Base-by-base conservation (phyloP, 768 basidiomycete species). In the Gelatoporia subvermispora region DNA sequence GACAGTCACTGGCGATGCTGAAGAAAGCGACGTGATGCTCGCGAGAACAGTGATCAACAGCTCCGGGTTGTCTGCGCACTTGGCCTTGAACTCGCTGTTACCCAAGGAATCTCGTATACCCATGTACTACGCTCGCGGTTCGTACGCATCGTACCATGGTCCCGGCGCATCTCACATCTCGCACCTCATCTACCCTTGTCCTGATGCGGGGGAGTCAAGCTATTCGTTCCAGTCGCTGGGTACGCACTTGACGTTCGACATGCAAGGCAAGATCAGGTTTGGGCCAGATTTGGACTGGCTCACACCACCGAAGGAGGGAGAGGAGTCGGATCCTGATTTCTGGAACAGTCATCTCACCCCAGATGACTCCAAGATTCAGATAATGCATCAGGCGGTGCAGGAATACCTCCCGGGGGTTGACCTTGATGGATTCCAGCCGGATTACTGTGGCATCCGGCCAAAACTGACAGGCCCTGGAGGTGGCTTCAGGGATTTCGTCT, bases 221-320 rank as follows among this genome's bases (percentile, higher is more conserved):
- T 76, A 85, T 44, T 53, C 80, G 7, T 88, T 95, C 61, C 84
- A 89, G 51, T 88, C 88, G 3, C 74, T 97, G 7, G 95, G 96
- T 3, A 94, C 93, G 10, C 96, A 97, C 68, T 72, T 97, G 21
- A 93, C 92, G 22, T 68, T 97, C 37, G 91, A 93, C 64, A 61
- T 98, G 52, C 77, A 85, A 41, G 88, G 89, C 0, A 85, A 87
- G 52, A 77, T 97, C 45, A 79, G 82, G 24, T 98, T 98, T 65
- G 95, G 95, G 0, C 95, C 95, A 4, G 92, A 97, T 60, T 74
- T 96, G 15, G 86, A 96, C 62, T 91, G 89, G 87, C 73, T 96
- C 56, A 71, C 76, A 2, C 81, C 84, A 2, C 76, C 77, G 21
- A 51, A 64, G 21, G 61, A 67, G 21, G 54, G 56, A n/a, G 52